phyloP scores from a whole-genome alignment of 352 stramenopile species.

The Globisporangium paroecandrum region DNA sequence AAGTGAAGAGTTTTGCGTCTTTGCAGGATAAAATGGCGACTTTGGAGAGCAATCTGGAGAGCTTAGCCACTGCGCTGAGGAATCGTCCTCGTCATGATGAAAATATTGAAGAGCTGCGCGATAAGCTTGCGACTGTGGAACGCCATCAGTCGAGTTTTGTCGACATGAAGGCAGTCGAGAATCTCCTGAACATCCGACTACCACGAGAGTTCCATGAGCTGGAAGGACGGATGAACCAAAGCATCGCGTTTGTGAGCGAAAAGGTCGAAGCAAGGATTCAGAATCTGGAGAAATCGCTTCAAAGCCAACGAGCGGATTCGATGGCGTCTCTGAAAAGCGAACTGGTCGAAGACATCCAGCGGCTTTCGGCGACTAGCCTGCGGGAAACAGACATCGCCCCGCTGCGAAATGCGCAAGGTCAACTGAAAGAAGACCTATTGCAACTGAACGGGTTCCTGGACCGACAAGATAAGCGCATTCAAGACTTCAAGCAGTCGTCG shows the following conservation, averaged over 20 bases:
- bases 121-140: conserved; percentile 49
- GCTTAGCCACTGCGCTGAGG: conserved; percentile 33
- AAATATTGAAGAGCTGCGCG: conserved; percentile 49
- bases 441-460: conserved; percentile 55
- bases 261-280: conserved; percentile 72
- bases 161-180: conserved; percentile 67
- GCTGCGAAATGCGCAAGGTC: conserved; percentile 55
- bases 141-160: conserved; percentile 46
- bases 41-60: conserved; percentile 61
- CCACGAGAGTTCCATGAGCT: conserved; percentile 71
- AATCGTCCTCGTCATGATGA: conserved; percentile 54
- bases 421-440: conserved; percentile 57
- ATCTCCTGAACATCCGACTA: conserved; percentile 58
- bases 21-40: conserved; percentile 52
- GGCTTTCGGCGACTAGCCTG: conserved; percentile 35
- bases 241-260: conserved; percentile 50
- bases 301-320: conserved; percentile 49
- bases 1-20: conserved; percentile 48
- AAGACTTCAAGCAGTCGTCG: conserved; percentile 46
- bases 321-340: conserved; percentile 53
- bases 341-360: conserved; percentile 55
- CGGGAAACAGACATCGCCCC: conserved; percentile 50
- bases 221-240: conserved; percentile 58
- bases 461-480: conserved; percentile 60
- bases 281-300: conserved; percentile 44